Conservation (phyloP, 2,329 filamentous ascomycete species). For the Fusarium hostae region DNA sequence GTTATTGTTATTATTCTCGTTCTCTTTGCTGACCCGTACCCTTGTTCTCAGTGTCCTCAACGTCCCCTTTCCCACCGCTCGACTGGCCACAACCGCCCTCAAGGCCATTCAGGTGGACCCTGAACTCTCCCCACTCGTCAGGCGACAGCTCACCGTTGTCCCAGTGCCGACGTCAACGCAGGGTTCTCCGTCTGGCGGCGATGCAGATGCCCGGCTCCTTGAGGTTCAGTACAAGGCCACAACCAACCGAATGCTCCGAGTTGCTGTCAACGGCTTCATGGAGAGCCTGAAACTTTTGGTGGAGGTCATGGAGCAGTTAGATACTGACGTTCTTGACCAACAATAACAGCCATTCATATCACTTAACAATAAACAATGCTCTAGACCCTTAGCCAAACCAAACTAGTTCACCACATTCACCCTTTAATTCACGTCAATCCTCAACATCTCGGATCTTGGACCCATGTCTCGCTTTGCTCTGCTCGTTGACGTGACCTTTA, state of each 20-base stretch:
- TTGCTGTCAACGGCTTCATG: slow-evolving; percentile 96
- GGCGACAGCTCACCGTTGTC: slow-evolving; percentile 72
- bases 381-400: background rate
- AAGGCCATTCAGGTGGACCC: slow-evolving; percentile 84
- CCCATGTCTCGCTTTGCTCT: slow-evolving; percentile 14
- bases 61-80: slow-evolving; percentile 82
- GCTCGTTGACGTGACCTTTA: slow-evolving; percentile 3
- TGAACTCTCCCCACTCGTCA: slow-evolving; percentile 87
- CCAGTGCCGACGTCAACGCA: slow-evolving; percentile 41
- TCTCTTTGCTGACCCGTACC: slow-evolving; percentile 31
- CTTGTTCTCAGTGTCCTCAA: slow-evolving; percentile 69
- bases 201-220: slow-evolving; percentile 61
- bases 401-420: background rate
- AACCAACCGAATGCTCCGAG: slow-evolving; percentile 95
- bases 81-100: slow-evolving; percentile 80
- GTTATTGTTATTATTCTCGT: slow-evolving; percentile 27
- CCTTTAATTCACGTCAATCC: background rate
- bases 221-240: slow-evolving; percentile 84
- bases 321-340: slow-evolving; percentile 77
- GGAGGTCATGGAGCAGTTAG: slow-evolving; percentile 90
- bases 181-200: slow-evolving; percentile 28
- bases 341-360: slow-evolving; percentile 14
- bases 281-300: slow-evolving; percentile 87
- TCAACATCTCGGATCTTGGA: background rate
- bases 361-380: slow-evolving; percentile 10